Base-by-base conservation (phyloP, 164 flowering plant genomes). In the Kalanchoe fedtschenkoi region DNA sequence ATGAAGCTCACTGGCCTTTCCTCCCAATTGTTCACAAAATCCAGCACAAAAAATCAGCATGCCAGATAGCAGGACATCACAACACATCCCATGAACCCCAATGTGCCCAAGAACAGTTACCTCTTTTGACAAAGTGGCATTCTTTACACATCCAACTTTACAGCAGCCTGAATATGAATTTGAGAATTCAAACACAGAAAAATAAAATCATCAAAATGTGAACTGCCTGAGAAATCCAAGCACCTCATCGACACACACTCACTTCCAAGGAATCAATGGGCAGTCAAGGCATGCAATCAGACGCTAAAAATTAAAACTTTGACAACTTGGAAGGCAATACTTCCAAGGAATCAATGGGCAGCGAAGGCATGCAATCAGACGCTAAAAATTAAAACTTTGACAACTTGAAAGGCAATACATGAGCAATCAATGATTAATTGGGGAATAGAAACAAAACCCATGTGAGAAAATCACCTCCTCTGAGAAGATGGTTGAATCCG, bases 21-120 rank as follows among this genome's bases (percentile, higher is more conserved):
- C 70, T 55, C 79, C 79, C 19, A 75, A 38, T 78, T 80, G 47
- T 9, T n/a, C 29, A 60, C 51, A n/a, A 38, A 22, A 67, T 21
- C 24, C 21, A 60, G 53, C 1, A 37, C 56, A 51, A 51, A 26
- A 51, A 26, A 51, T 26, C 4, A 51, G 26, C 8, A 11, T 26
- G 30, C 16, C 56, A 37, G 16, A 28, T 2, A 26, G 5, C 1
- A 21, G 8, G 15, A 21, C n/a, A n/a, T n/a, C n/a, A 43, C 6
- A 17, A 5, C 24, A 44, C 17, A n/a, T 17, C 5, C 1, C 21
- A 43, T 7, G 9, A 43, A 43, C 26, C 51, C 6, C 32, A 51
- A n/a, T 15, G 17, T 51, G 28, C 26, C 7, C n/a, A n/a, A n/a
- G n/a, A 26, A 9, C 17, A 47, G n/a, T 47, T 29, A 51, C 56